phyloP scores from a whole-genome alignment of 257 asterid species.

The Galeopsis tetrahit region DNA sequence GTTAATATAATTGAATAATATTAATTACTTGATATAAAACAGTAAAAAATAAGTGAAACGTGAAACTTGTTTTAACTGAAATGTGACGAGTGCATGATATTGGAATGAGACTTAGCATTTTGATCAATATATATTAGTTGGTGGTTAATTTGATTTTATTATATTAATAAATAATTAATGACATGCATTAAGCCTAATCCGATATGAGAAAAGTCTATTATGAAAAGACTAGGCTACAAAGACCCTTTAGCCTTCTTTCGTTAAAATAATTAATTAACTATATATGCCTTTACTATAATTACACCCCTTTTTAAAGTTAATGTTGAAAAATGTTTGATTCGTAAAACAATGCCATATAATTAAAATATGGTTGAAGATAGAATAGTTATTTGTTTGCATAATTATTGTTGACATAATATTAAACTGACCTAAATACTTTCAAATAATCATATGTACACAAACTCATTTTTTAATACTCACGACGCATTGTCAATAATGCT shows the following conservation, averaged over 20 bases:
- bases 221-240: slow-evolving; percentile 28
- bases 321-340: neutral
- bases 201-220: slow-evolving; percentile 27
- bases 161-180: neutral
- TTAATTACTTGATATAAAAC: no score
- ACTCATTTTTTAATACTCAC: no score
- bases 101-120: neutral
- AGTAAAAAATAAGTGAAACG: no score
- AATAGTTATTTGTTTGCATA: neutral
- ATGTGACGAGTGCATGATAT: no score
- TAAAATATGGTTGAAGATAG: slow-evolving; percentile 12
- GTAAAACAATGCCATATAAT: neutral
- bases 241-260: slow-evolving; percentile 15
- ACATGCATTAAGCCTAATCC: slow-evolving; percentile 15
- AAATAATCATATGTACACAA: no score
- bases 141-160: slow-evolving; percentile 26
- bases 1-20: no score
- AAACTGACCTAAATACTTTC: no score
- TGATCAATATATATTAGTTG: slow-evolving; percentile 22
- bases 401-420: no score
- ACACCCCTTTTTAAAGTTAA: neutral
- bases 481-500: no score
- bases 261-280: neutral
- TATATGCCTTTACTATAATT: neutral
- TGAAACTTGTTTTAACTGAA: no score